These are phyloP conservation scores for Dicorynia guianensis DNA, from an alignment of 306 rosid species.

Conservation along the genomic window DNA sequence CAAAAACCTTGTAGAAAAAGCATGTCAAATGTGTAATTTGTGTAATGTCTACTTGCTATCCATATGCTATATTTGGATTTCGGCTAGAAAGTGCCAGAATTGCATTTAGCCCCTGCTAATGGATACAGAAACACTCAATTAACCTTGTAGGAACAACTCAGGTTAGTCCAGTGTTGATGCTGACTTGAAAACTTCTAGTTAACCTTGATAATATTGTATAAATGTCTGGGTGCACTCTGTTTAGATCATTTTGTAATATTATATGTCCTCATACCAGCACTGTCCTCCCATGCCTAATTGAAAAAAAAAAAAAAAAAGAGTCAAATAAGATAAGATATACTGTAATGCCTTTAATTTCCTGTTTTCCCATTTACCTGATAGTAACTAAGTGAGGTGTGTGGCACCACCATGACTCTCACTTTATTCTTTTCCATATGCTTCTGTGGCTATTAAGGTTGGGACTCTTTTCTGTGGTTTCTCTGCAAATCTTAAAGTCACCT, in stretches of 20 bases:
- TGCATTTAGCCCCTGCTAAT: background rate
- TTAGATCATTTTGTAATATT: background rate
- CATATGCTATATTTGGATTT: background rate
- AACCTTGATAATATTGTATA: background rate
- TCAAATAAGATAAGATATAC: no score
- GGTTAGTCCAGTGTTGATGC: background rate
- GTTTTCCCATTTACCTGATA: no score
- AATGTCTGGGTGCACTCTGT: no score
- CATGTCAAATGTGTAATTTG: background rate
- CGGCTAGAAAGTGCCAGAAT: no score
- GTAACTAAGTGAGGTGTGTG: background rate
- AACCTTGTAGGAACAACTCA: background rate
- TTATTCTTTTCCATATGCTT: background rate
- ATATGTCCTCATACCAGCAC: background rate
- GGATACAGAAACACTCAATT: background rate
- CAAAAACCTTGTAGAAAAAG: background rate
- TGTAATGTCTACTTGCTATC: background rate
- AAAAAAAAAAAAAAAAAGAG: no score
- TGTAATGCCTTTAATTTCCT: background rate
- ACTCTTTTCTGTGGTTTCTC: background rate
- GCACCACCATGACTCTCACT: background rate
- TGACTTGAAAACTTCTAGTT: background rate
- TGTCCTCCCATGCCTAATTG: no score
- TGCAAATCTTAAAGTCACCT: background rate
- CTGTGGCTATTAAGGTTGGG: background rate